Base-by-base conservation (phyloP, 768 basidiomycete species). In the Leccinum subtestaceum region DNA sequence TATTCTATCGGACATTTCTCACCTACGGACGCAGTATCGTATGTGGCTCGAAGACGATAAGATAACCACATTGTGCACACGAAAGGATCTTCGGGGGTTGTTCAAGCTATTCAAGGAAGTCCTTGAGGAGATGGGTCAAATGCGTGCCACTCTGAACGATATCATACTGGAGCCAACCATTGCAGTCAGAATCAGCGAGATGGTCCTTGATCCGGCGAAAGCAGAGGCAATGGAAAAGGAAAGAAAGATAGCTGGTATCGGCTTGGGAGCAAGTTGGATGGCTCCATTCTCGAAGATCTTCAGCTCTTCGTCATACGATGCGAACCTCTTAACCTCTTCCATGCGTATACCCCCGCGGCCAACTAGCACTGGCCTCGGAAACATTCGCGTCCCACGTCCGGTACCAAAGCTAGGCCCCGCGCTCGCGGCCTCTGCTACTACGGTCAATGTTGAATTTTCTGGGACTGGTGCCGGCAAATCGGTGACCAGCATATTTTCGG, bases 371-470 rank as follows among this genome's bases (percentile, higher is more conserved):
- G 70, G 64, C n/a, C 61, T 60, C 23, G 66, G 59, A 23, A 64
- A 53, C 45, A 55, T 54, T 4, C 71, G 70, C 0, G 60, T 67
- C n/a, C 68, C 74, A n/a, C 80, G 84, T 27, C 73, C 83, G 6
- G 87, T 85, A 23, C 91, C 89, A 2, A 98, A 98, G 71, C 80
- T 89, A 27, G 84, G 84, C 1, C 89, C 95, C 2, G 93, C 91
- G 11, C 82, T 94, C 31, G 87, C 89, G 11, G 93, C 97, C 10
- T 92, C 91, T 21, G 80, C 91, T 2, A 95, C 91, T 52, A 95
- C 93, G 2, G 95, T 98, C 65, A 97, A 95, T 59, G 96, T 99
- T 57, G 95, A 97, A 77, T 98, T 98, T 73, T 91, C 87, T 3
- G 88, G 91, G 4, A 75, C 83, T 2, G 89, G 84, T 10, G 77